phyloP scores from a whole-genome alignment of 2,329 filamentous ascomycete genomes.

The Calonectria ilicicola region DNA sequence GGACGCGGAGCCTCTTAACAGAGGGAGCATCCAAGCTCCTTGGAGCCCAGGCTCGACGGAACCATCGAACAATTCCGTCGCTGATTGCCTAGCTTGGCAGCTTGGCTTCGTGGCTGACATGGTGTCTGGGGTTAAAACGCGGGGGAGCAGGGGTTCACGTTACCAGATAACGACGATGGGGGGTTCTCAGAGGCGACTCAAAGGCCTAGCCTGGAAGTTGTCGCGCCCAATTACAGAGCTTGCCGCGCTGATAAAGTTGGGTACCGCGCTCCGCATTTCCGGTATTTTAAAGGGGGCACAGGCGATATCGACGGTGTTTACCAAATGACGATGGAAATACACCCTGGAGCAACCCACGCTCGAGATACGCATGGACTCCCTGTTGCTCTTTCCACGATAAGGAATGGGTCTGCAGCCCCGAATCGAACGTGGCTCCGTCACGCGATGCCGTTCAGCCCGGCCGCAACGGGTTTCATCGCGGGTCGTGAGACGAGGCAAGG shows the following conservation, averaged over 20 bases:
- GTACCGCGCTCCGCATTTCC: slow-evolving; percentile 25
- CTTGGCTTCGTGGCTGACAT: slow-evolving; percentile 17
- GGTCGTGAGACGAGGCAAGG: slow-evolving; percentile 10
- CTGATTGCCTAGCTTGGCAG: background rate
- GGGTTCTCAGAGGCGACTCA: slow-evolving; percentile 18
- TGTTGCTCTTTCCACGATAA: slow-evolving; percentile 10
- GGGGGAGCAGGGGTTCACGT: slow-evolving; percentile 20
- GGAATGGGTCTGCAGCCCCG: background rate
- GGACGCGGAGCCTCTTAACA: slow-evolving; percentile 16
- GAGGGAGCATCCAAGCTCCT: slow-evolving; percentile 6
- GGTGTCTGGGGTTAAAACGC: slow-evolving; percentile 21
- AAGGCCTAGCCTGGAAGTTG: background rate
- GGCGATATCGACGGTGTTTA: background rate
- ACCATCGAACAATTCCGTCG: slow-evolving; percentile 13
- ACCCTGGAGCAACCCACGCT: background rate
- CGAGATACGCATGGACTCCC: slow-evolving; percentile 25
- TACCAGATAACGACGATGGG: slow-evolving; percentile 18
- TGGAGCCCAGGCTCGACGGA: slow-evolving; percentile 5
- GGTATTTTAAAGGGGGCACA: slow-evolving; percentile 6
- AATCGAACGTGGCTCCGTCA: background rate
- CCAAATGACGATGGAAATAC: slow-evolving; percentile 16
- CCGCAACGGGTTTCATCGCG: slow-evolving; percentile 2
- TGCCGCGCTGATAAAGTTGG: slow-evolving; percentile 26
- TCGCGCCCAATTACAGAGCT: slow-evolving; percentile 16
- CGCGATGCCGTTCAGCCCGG: background rate